Percentiles rank a stretch among this genome's conserved stretches.
phyloP scores from a whole-genome alignment of 116 monocot genomes.

The Posidonia oceanica region DNA sequence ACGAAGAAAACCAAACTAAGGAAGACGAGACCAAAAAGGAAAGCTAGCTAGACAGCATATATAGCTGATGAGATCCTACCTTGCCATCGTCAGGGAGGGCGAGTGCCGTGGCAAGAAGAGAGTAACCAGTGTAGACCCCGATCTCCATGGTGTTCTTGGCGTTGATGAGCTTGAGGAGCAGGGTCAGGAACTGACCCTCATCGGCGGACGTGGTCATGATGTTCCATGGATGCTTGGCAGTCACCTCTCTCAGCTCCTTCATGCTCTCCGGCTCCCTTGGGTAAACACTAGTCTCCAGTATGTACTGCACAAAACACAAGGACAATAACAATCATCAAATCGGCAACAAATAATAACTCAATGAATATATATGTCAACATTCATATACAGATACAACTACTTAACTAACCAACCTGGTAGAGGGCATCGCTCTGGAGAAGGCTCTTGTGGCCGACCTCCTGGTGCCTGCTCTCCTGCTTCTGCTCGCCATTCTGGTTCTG shows the following conservation, averaged over 20 bases:
- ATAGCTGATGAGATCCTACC: conserved; percentile 13
- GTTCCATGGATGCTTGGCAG: conserved; percentile 97
- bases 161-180: conserved; percentile 79
- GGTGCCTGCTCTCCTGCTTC: conserved; percentile 27
- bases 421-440: conserved; percentile 84
- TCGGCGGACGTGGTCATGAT: conserved; percentile 93
- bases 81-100: conserved; percentile 86
- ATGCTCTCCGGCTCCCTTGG: conserved; percentile 80
- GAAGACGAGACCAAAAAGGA: no score
- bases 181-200: conserved; percentile 78
- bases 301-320: conserved; percentile 33
- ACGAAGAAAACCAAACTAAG: no score
- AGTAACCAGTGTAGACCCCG: conserved; percentile 93
- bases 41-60: not conserved
- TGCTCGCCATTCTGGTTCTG: conserved; percentile 19
- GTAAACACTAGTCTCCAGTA: conserved; percentile 91
- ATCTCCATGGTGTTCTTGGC: conserved; percentile 98
- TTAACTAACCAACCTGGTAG: conserved; percentile 51
- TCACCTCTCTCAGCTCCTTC: conserved; percentile 87
- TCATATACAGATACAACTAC: no score
- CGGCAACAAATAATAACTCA: not conserved
- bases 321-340: not conserved
- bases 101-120: conserved; percentile 91
- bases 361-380: not conserved
- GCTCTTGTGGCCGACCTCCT: conserved; percentile 91